Base-by-base conservation (phyloP, 2,329 filamentous ascomycete species). In the Alternaria gansuensis region DNA sequence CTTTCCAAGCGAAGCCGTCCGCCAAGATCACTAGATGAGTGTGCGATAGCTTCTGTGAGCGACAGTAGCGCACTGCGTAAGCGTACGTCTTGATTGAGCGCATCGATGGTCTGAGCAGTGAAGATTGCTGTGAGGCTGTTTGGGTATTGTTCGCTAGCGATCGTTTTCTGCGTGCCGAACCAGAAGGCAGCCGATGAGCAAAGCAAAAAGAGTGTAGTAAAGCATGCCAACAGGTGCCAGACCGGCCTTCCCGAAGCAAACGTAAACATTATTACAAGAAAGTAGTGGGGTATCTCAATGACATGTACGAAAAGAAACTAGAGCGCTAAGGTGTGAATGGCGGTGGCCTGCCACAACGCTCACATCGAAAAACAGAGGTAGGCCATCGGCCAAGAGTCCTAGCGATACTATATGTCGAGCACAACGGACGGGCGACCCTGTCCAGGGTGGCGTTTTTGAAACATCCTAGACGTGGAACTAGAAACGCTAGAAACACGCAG, bases 221-320 rank as follows among this genome's bases (percentile, higher is more conserved):
- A 40, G 31, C 62, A 51, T 36, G 59, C 58, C 41, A 70, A 57
- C 29, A 73, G 61, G 64, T 70, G 68, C 69, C 69, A 72, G 63
- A 65, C 63, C 55, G 52, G 44, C 50, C 58, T 69, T n/a, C 48
- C 64, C 48, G 57, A 51, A 67, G 66, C 43, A 66, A 66, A 58
- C 63, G 67, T 45, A 68, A 68, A 67, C 67, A 73, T 73, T 68
- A 71, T 72, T 60, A 63, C 51, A 63, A 66, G 54, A 21, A 37
- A 26, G 14, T 57, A 55, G 52, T 54, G 40, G 37, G 41, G 45
- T 54, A 60, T 60, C 56, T 54, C 28, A 59, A 41, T 13, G 29
- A 40, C 54, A 48, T 49, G 37, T 54, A n/a, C 26, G 54, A 57
- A 39, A 57, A 59, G 26, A 21, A 36, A 53, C 48, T 41, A 37